These are phyloP conservation scores for Gleditsia sinensis DNA, from an alignment of 306 rosid genomes.

Conservation along the genomic window DNA sequence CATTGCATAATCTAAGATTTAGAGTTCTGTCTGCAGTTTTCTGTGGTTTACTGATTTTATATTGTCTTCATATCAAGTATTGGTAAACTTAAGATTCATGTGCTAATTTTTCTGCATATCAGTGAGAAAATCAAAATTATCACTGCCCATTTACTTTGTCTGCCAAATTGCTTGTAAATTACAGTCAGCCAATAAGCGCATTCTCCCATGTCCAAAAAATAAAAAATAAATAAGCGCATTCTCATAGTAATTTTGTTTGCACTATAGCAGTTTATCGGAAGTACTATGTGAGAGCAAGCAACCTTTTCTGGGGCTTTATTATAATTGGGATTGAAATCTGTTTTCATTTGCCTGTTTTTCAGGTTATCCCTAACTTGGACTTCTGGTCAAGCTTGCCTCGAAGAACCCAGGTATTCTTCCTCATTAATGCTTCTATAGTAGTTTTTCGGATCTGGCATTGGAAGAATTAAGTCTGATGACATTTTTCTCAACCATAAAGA, in stretches of 20 bases:
- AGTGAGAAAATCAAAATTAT: conserved; percentile 21
- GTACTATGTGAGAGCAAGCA: conserved; percentile 19
- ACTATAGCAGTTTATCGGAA: not conserved
- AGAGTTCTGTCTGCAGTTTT: conserved; percentile 20
- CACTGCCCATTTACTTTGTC: not conserved
- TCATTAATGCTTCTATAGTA: conserved; percentile 24
- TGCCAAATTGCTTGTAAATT: conserved; percentile 8
- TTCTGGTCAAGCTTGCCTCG: conserved; percentile 81
- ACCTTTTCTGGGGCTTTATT: conserved; percentile 3
- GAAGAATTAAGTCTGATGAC: conserved; percentile 7
- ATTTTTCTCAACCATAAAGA: not conserved
- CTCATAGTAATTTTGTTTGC: conserved; percentile 9
- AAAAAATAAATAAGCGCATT: too few relatives aligned
- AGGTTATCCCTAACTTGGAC: conserved; percentile 85
- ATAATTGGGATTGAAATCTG: conserved; percentile 28
- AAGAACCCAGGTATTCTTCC: conserved; percentile 62
- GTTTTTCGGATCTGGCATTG: conserved; percentile 25
- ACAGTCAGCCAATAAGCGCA: not conserved
- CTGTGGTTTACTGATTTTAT: not conserved
- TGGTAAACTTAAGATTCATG: conserved; percentile 1
- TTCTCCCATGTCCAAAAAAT: too few relatives aligned
- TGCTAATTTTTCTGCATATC: conserved; percentile 23
- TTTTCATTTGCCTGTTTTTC: conserved; percentile 34
- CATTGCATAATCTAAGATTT: not conserved
- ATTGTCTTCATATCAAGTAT: conserved; percentile 4